Evolutionary conservation across 805 yeast species (phyloP).

Genomic region (Vanderwaltozyma tropicalis): DNA sequence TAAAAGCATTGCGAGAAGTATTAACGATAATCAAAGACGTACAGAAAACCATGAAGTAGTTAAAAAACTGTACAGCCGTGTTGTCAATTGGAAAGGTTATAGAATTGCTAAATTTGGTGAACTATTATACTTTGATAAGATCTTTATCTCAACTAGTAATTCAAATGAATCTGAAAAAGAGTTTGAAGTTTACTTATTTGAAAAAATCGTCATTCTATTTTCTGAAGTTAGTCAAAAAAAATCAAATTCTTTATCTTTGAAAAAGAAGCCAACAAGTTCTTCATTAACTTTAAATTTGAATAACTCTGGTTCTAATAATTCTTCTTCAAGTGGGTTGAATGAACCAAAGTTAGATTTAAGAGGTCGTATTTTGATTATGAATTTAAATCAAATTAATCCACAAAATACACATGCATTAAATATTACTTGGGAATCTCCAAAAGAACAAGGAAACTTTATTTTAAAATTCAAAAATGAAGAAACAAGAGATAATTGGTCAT

Average conservation of each 20-base stretch:
- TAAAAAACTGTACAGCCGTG: constrained; percentile 59
- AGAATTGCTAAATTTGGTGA: constrained; percentile 74
- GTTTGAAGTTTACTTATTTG: constrained; percentile 83
- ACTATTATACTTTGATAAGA: constrained; percentile 61
- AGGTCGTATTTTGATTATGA: constrained; percentile 74
- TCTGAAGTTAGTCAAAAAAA: constrained; percentile 47
- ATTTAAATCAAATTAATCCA: constrained; percentile 40
- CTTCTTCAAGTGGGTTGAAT: constrained; percentile 8
- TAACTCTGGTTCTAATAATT: constrained; percentile 6
- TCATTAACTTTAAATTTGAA: constrained; percentile 10
- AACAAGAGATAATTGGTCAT: constrained; percentile 70
- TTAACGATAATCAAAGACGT: constrained; percentile 88
- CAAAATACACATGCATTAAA: constrained; percentile 47
- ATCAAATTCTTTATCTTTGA: constrained; percentile 35
- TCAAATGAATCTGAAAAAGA: constrained; percentile 63
- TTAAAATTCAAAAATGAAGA: constrained; percentile 80
- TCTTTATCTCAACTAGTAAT: constrained; percentile 38
- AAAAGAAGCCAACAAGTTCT: constrained; percentile 28
- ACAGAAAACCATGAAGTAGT: constrained; percentile 74
- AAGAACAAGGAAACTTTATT: constrained; percentile 78
- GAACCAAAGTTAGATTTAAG: constrained; percentile 47
- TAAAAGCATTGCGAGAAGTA: constrained; percentile 74
- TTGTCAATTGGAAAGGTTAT: constrained; percentile 88
- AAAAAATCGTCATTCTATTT: constrained; percentile 53
- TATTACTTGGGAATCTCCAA: constrained; percentile 74